phyloP scores from a whole-genome alignment of 2,329 filamentous ascomycete genomes.

The Trichoderma koningii region DNA sequence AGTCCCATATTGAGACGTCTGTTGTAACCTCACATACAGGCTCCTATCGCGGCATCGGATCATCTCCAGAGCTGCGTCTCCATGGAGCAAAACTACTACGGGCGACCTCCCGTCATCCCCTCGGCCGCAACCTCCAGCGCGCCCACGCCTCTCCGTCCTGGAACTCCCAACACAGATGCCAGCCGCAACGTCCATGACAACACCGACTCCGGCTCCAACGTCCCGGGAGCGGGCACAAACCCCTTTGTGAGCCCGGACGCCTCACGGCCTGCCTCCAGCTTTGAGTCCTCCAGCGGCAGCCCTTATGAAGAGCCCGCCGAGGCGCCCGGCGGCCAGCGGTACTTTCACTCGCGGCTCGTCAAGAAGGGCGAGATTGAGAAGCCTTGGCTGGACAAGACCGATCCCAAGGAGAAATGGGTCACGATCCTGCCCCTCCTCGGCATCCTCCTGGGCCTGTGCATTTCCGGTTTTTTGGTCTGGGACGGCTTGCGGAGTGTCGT shows the following conservation, averaged over 20 bases:
- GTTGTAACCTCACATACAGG: background rate
- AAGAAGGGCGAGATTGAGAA: slow-evolving; percentile 73
- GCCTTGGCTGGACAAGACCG: slow-evolving; percentile 73
- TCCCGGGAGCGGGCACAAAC: slow-evolving; percentile 40
- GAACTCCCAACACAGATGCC: slow-evolving; percentile 47
- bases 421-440: slow-evolving; percentile 77
- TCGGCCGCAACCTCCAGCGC: slow-evolving; percentile 44
- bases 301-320: slow-evolving; percentile 41
- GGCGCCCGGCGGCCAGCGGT: slow-evolving; percentile 46
- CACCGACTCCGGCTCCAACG: slow-evolving; percentile 43
- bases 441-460: slow-evolving; percentile 65
- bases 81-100: slow-evolving; percentile 40
- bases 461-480: slow-evolving; percentile 73
- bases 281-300: slow-evolving; percentile 48
- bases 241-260: slow-evolving; percentile 50
- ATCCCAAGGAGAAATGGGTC: slow-evolving; percentile 83
- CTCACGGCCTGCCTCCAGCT: slow-evolving; percentile 53
- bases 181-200: slow-evolving; percentile 47
- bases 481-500: slow-evolving; percentile 72
- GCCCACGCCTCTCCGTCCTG: slow-evolving; percentile 45
- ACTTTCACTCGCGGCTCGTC: slow-evolving; percentile 74
- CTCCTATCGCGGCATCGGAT: background rate
- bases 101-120: slow-evolving; percentile 34
- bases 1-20: background rate
- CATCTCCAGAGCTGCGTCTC: background rate